Evolutionary conservation across 495 filamentous ascomycete species (phyloP).

Genomic region (Opeltia flavorubescens): DNA sequence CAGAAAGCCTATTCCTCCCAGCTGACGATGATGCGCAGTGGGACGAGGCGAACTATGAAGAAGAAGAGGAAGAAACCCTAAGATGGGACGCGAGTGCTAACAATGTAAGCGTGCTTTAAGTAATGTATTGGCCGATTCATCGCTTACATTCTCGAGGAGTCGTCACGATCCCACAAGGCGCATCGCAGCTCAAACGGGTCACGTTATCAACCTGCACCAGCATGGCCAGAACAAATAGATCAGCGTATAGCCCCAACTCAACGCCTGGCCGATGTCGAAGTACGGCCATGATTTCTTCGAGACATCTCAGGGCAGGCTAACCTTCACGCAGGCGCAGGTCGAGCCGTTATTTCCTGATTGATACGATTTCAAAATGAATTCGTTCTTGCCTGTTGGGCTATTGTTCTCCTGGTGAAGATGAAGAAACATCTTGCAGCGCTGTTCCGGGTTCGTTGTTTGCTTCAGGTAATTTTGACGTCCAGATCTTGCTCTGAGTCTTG

Average conservation of each 20-base stretch:
- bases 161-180: slow-evolving; percentile 21
- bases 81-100: slow-evolving; percentile 66
- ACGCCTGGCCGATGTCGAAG: slow-evolving; percentile 33
- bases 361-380: no score
- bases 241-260: slow-evolving; percentile 50
- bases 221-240: slow-evolving; percentile 19
- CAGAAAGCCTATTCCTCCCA: slow-evolving; percentile 66
- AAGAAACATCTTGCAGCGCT: no score
- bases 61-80: slow-evolving; percentile 57
- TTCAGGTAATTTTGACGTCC: neutral
- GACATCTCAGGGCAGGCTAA: neutral
- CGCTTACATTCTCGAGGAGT: slow-evolving; percentile 15
- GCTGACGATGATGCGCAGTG: slow-evolving; percentile 53
- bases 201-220: slow-evolving; percentile 17
- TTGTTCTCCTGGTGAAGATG: no score
- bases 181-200: slow-evolving; percentile 17
- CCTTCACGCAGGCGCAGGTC: no score
- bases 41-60: slow-evolving; percentile 65
- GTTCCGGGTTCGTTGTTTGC: no score
- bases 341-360: no score
- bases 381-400: no score
- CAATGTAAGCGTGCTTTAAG: slow-evolving; percentile 22
- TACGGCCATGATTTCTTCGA: neutral
- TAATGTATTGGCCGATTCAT: slow-evolving; percentile 3
- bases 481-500: no score